Percentiles rank a stretch among this genome's conserved stretches.
These are phyloP conservation scores for Discostella stelligeroides DNA, from an alignment of 108 stramenopile genomes.

Conservation along the genomic window DNA sequence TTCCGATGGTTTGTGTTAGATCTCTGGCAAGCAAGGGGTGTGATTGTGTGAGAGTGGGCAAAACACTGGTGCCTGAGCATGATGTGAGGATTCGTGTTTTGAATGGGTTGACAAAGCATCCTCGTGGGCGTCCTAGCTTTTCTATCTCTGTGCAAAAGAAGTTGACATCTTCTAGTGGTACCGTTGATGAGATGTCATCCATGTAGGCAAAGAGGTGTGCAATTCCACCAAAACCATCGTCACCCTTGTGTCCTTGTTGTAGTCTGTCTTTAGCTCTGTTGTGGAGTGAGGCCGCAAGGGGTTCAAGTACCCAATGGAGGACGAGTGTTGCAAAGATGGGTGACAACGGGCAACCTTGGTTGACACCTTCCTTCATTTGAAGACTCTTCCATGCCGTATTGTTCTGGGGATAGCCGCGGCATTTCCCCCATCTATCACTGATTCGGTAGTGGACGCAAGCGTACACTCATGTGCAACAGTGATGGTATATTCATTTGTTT, in stretches of 20 bases:
- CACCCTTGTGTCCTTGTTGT: neutral
- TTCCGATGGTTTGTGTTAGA: neutral
- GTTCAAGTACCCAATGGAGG: conserved; percentile 3
- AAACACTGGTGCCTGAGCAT: neutral
- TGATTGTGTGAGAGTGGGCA: conserved; percentile 6
- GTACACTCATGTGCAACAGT: too few species aligned
- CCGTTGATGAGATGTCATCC: conserved; percentile 15
- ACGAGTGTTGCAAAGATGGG: conserved; percentile 29
- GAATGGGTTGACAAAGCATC: conserved; percentile 12
- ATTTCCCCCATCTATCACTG: too few species aligned
- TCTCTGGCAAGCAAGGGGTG: neutral
- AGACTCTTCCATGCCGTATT: conserved; percentile 10
- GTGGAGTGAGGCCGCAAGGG: neutral
- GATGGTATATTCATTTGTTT: too few species aligned
- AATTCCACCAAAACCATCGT: conserved; percentile 15
- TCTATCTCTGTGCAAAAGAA: conserved; percentile 9
- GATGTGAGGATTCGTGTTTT: conserved; percentile 25
- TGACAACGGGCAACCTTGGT: conserved; percentile 36
- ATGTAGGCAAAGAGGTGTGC: conserved; percentile 22
- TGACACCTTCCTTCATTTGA: conserved; percentile 23
- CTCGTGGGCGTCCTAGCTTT: neutral
- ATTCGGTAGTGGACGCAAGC: too few species aligned
- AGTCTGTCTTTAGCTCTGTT: neutral
- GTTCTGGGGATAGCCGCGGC: too few species aligned
- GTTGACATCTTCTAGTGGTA: conserved; percentile 10